Conservation (phyloP, 768 basidiomycete genomes). For the Calocybe cyanea region DNA sequence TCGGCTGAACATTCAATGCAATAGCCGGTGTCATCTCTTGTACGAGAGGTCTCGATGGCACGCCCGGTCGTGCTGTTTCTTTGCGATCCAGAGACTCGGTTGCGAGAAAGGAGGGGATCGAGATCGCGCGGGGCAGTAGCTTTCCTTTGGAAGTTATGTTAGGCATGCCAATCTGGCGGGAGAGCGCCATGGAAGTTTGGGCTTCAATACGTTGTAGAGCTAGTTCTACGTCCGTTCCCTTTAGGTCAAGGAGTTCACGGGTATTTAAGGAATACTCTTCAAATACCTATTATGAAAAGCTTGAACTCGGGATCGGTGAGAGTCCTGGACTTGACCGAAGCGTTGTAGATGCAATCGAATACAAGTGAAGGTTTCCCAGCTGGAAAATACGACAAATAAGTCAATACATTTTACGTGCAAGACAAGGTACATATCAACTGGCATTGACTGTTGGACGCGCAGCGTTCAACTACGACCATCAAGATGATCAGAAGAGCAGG, state of each 20-base stretch:
- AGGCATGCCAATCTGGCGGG: constrained; percentile 66
- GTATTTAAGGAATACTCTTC: constrained; percentile 13
- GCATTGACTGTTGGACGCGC: too few relatives aligned
- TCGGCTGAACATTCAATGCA: constrained; percentile 20
- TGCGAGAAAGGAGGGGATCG: constrained; percentile 46
- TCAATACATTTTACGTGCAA: neutral
- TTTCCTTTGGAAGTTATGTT: constrained; percentile 80
- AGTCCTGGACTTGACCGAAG: constrained; percentile 53
- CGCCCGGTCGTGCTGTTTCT: neutral
- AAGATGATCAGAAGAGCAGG: constrained; percentile 5
- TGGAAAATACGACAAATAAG: constrained; percentile 20
- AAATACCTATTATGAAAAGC: constrained; percentile 64
- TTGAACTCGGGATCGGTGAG: constrained; percentile 65
- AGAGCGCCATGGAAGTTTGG: constrained; percentile 55
- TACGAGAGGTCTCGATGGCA: constrained; percentile 38
- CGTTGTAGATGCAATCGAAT: constrained; percentile 69
- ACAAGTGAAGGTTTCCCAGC: constrained; percentile 69
- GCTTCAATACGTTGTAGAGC: constrained; percentile 65
- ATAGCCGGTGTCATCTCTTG: constrained; percentile 32
- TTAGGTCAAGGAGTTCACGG: too few relatives aligned
- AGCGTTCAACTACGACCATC: too few relatives aligned
- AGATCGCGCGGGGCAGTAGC: constrained; percentile 51
- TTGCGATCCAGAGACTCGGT: constrained; percentile 10
- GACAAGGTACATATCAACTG: neutral
- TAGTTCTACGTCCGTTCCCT: constrained; percentile 43